Evolutionary conservation across 768 basidiomycete genomes (phyloP).

Genomic region (Cytidiella melzeri): DNA sequence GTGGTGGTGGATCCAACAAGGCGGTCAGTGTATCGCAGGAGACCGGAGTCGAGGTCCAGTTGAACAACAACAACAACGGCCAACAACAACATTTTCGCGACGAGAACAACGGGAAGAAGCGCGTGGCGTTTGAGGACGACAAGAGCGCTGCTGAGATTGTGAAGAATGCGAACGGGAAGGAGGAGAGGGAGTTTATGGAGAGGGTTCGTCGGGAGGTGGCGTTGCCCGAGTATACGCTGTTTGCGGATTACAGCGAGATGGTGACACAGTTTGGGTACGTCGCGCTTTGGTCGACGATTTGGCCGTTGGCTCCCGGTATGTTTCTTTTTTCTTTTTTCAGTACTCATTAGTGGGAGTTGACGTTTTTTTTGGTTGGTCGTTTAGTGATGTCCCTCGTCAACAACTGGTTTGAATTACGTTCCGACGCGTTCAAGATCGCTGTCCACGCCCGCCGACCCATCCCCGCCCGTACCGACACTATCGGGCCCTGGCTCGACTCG

Average conservation of each 20-base stretch:
- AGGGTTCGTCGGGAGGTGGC: slow-evolving; percentile 69
- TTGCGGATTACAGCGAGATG: slow-evolving; percentile 95
- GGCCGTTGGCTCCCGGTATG: slow-evolving; percentile 80
- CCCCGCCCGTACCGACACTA: slow-evolving; percentile 81
- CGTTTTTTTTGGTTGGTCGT: neutral
- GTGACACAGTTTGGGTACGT: slow-evolving; percentile 93
- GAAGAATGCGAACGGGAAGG: slow-evolving; percentile 33
- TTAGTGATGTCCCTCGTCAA: slow-evolving; percentile 80
- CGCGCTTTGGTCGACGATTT: slow-evolving; percentile 87
- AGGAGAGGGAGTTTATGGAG: slow-evolving; percentile 78
- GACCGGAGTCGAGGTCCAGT: too few species aligned
- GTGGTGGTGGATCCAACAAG: too few species aligned
- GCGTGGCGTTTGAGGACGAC: slow-evolving; percentile 70
- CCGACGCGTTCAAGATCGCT: slow-evolving; percentile 93
- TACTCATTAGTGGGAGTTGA: neutral
- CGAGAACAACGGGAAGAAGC: slow-evolving; percentile 44
- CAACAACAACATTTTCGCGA: slow-evolving; percentile 14
- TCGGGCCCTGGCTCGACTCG: slow-evolving; percentile 91
- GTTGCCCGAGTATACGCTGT: slow-evolving; percentile 75
- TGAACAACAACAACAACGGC: slow-evolving; percentile 27
- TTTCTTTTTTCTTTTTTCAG: neutral
- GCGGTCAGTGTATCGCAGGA: too few species aligned
- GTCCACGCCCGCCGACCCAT: slow-evolving; percentile 80
- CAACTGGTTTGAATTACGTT: slow-evolving; percentile 87
- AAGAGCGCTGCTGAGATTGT: slow-evolving; percentile 34